Evolutionary conservation across 2,329 filamentous ascomycete species (phyloP).

Genomic region (Trichophyton mentagrophytes): DNA sequence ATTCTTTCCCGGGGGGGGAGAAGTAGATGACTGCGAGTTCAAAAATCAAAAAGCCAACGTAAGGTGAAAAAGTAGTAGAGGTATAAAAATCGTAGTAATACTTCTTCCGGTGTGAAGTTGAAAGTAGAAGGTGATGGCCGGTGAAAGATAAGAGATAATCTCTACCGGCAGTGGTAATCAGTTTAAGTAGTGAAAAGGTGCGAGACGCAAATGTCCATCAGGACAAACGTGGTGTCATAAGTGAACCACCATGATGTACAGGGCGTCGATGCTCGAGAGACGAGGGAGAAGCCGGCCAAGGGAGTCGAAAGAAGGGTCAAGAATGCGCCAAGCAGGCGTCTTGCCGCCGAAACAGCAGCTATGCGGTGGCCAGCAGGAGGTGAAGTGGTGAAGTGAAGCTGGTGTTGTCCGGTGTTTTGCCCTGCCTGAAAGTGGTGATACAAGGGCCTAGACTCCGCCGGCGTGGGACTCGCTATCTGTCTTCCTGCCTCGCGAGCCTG

Average conservation of each 20-base stretch:
- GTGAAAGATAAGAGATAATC: neutral
- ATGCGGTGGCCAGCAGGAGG: too few relatives aligned
- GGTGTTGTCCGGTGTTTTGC: neutral
- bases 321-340: neutral
- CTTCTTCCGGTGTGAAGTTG: neutral
- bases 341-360: neutral
- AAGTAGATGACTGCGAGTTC: neutral
- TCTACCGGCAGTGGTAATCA: neutral
- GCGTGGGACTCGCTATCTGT: neutral
- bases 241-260: neutral
- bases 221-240: constrained; percentile 3
- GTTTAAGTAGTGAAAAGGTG: neutral
- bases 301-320: neutral
- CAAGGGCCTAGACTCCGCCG: neutral
- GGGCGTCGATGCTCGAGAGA: neutral
- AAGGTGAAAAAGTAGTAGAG: neutral
- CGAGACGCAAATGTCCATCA: constrained; percentile 3
- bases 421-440: neutral
- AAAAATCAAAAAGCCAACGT: constrained; percentile 2
- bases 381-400: neutral
- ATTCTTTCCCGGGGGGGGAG: too few relatives aligned
- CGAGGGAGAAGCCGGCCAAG: neutral
- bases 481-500: too few relatives aligned
- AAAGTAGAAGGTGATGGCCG: neutral
- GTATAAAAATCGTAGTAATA: neutral